These are phyloP conservation scores for Cotoneaster glaucophyllus DNA, from an alignment of 306 rosid species.

Conservation along the genomic window DNA sequence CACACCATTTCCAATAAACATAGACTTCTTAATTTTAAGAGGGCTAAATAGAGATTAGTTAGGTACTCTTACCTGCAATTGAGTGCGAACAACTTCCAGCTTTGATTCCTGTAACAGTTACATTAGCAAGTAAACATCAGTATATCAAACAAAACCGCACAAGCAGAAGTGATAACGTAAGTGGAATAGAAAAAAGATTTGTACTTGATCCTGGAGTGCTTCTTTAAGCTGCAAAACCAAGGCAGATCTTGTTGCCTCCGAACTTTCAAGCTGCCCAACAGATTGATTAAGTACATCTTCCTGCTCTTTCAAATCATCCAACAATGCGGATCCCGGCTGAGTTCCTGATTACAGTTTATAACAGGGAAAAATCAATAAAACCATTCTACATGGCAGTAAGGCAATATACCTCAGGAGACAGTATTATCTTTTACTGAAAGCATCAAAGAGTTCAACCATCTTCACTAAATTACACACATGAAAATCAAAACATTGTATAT, in stretches of 20 bases:
- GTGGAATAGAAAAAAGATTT: constrained; percentile 6
- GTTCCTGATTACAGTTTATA: constrained; percentile 36
- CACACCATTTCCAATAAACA: not conserved
- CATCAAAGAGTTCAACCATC: not conserved
- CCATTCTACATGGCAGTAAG: not conserved
- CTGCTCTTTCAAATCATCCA: constrained; percentile 62
- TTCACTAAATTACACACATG: not conserved
- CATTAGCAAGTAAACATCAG: constrained; percentile 19
- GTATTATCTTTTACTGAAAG: not conserved
- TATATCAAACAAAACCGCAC: not conserved
- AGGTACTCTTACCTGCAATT: constrained; percentile 60
- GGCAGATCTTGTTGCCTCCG: constrained; percentile 54
- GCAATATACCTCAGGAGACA: not conserved
- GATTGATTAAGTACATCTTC: constrained; percentile 52
- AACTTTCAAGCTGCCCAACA: constrained; percentile 55
- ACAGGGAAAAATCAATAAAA: not conserved
- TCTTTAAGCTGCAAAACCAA: constrained; percentile 65
- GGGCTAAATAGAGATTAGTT: not conserved
- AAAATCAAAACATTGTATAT: not conserved
- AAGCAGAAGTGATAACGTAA: not conserved
- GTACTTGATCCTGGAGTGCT: constrained; percentile 83
- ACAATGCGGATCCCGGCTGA: constrained; percentile 47
- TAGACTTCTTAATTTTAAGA: not conserved
- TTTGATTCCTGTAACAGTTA: constrained; percentile 65
- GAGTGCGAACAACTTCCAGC: constrained; percentile 57